Evolutionary conservation across 148 eudicot genomes (phyloP), one percentile per base, ranked within the genome.

Genomic region (Rhododendron ferrugineum): DNA sequence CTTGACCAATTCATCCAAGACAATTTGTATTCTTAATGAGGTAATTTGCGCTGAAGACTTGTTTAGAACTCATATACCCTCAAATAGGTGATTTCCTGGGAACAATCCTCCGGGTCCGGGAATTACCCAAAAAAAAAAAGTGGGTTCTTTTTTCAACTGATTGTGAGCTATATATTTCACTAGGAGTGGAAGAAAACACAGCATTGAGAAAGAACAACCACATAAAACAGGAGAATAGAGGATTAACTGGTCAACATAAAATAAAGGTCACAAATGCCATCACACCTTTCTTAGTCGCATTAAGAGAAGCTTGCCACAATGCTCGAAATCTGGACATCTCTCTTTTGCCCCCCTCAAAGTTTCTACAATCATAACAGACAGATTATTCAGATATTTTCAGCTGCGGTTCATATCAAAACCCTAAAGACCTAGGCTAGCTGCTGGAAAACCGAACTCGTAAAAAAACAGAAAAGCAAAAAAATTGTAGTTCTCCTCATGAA

Each of bases 241-340:
- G 9, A 6, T 80, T 58, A 81, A 56, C 28, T 81, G 9, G 7
- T 32, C 37, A 79, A 52, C 64, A 52, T 15, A 20, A 20, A 70
- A 32, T 11, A 60, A 22, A 62, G 42, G 44, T 40, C 23, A 64
- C 30, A 50, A 26, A 30, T n/a, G 54, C 30, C 37, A 10, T 23
- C 54, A 5, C 85, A 94, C 98, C 98, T 92, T 91, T 92, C 90
- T 92, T 96, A 52, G 98, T 96, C 47, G 98, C 98, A 89, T 77
- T 91, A 40, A 96, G 47, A 87, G 98, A 96, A 84, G 98, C 94
- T 90, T 94, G 98, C 90, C 89, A 86, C 37, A 94, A 70, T 83
- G 92, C 90, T 85, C 94, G 93, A 87, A 96, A 91, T 87, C 93
- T 92, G 40, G 98, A 93, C 98, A 95, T 95, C 46, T 72, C 74